Evolutionary conservation across 768 basidiomycete species (phyloP).

Genomic region (Naganishia kalamii): DNA sequence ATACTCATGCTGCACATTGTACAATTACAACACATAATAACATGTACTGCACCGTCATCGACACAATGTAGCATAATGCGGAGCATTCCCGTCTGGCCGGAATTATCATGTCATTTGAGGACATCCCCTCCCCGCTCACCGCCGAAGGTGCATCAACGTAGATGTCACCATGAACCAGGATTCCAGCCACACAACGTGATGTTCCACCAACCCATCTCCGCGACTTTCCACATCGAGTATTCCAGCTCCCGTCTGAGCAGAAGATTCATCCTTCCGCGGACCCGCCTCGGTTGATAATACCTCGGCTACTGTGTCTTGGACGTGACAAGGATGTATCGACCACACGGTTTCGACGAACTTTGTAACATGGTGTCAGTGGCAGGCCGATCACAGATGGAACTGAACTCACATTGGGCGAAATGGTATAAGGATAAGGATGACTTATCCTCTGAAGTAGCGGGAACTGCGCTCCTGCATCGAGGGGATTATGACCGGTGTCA

Average conservation of each 20-base stretch:
- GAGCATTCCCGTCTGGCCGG: too few relatives aligned
- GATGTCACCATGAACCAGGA: slow-evolving; percentile 15
- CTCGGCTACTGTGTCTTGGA: slow-evolving; percentile 4
- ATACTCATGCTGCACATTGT: too few relatives aligned
- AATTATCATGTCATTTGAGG: too few relatives aligned
- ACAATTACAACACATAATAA: too few relatives aligned
- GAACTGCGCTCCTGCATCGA: neutral
- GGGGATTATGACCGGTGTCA: neutral
- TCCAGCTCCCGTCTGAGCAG: too few relatives aligned
- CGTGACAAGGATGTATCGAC: slow-evolving; percentile 9
- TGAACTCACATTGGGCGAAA: neutral
- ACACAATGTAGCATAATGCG: too few relatives aligned
- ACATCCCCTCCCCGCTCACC: too few relatives aligned
- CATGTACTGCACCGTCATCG: too few relatives aligned
- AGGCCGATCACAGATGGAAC: too few relatives aligned
- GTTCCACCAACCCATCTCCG: neutral
- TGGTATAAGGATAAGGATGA: neutral
- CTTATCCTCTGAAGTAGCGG: neutral
- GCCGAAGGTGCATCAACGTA: neutral
- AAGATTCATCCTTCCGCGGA: neutral
- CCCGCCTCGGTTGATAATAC: neutral
- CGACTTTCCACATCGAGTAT: too few relatives aligned
- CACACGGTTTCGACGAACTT: neutral
- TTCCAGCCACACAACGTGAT: neutral
- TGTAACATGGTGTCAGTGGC: too few relatives aligned